Evolutionary conservation across 768 basidiomycete genomes (phyloP).

Genomic region (Neoboletus magnificus): DNA sequence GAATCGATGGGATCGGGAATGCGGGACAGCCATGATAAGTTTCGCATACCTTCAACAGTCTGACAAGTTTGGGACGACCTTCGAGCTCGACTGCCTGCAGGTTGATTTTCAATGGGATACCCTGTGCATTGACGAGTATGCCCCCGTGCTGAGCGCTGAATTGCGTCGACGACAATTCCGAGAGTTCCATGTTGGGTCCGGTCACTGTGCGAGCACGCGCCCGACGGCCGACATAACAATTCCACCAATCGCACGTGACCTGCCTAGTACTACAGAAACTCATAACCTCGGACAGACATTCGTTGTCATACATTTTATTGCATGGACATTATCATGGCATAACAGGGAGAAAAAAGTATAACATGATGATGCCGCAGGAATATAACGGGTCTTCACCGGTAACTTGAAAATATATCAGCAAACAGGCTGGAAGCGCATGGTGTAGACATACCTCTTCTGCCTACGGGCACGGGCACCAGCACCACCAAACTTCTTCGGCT

Average conservation of each 20-base stretch:
- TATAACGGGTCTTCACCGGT: slow-evolving; percentile 47
- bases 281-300: neutral
- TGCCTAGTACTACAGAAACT: neutral
- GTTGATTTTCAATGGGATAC: slow-evolving; percentile 47
- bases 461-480: slow-evolving; percentile 96
- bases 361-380: slow-evolving; percentile 45
- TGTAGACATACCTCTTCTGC: slow-evolving; percentile 76
- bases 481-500: slow-evolving; percentile 99
- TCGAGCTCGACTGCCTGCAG: slow-evolving; percentile 54
- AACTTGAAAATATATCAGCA: slow-evolving; percentile 45
- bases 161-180: slow-evolving; percentile 15
- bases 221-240: neutral
- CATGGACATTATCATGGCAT: slow-evolving; percentile 37
- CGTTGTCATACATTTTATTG: slow-evolving; percentile 29
- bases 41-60: slow-evolving; percentile 43
- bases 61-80: slow-evolving; percentile 49
- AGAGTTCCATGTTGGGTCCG: slow-evolving; percentile 19
- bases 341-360: slow-evolving; percentile 35
- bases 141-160: slow-evolving; percentile 11
- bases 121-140: slow-evolving; percentile 41
- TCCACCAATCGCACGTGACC: slow-evolving; percentile 9
- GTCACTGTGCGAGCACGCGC: neutral
- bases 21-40: neutral
- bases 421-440: neutral
- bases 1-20: slow-evolving; percentile 5